A percentile compares a stretch with the other conserved stretches of the same genome.
These are phyloP conservation scores for Mycogone perniciosa DNA, from an alignment of 2,329 filamentous ascomycete genomes.

Conservation along the genomic window DNA sequence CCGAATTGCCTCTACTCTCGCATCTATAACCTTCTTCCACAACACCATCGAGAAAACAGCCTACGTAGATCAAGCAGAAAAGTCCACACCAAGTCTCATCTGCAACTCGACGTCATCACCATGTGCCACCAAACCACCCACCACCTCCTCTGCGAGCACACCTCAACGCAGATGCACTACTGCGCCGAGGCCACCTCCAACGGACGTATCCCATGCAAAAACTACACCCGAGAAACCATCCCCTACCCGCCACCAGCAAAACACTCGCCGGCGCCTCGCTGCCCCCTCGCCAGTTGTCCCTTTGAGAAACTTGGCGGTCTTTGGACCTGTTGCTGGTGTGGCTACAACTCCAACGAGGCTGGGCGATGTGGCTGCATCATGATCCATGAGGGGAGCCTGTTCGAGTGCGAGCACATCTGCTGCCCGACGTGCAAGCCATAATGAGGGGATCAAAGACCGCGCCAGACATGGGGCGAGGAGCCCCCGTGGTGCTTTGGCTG, in stretches of 20 bases:
- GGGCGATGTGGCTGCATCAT: constrained; percentile 48
- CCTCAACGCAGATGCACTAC: constrained; percentile 38
- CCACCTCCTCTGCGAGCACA: constrained; percentile 46
- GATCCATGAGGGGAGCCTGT: constrained; percentile 43
- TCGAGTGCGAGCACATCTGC: constrained; percentile 49
- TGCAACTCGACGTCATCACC: neutral
- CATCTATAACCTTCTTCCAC: no score
- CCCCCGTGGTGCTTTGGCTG: no score
- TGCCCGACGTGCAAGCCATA: constrained; percentile 40
- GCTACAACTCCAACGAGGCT: constrained; percentile 44
- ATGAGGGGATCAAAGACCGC: constrained; percentile 13
- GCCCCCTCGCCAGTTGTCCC: constrained; percentile 34
- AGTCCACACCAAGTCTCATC: neutral
- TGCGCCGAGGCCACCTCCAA: constrained; percentile 35
- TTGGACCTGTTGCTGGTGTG: constrained; percentile 54
- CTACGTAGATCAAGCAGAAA: no score
- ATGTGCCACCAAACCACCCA: constrained; percentile 48
- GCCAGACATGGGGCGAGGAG: no score
- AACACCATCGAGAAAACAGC: no score
- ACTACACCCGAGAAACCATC: constrained; percentile 36
- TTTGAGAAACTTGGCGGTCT: constrained; percentile 43
- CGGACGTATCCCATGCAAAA: constrained; percentile 36
- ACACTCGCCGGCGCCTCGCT: constrained; percentile 34
- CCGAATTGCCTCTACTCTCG: no score
- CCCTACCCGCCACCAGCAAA: constrained; percentile 43